phyloP scores from a whole-genome alignment of 441 rosid genomes.

The Syzygium malaccense region DNA sequence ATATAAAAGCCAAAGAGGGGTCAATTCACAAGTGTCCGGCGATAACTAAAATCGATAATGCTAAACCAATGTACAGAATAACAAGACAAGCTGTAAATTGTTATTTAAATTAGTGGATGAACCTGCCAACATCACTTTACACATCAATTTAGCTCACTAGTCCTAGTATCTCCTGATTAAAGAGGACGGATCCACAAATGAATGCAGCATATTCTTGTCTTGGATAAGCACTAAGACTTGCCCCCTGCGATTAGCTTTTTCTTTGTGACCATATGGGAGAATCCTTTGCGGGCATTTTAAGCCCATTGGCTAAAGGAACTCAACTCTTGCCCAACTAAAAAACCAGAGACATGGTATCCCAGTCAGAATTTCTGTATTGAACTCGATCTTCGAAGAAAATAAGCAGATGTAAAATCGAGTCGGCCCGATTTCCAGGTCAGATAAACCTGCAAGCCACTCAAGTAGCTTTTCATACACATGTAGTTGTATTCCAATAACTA shows the following conservation, averaged over 20 bases:
- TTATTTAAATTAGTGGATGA: not conserved
- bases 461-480: not conserved
- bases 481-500: not conserved
- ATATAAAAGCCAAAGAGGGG: not conserved
- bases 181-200: not conserved
- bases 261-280: not conserved
- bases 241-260: not conserved
- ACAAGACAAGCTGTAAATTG: not conserved
- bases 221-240: not conserved
- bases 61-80: not conserved
- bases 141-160: not conserved
- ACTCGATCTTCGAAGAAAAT: not conserved
- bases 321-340: not conserved
- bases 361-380: not conserved
- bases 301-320: not conserved
- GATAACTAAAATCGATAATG: not conserved
- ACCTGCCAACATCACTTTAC: not conserved
- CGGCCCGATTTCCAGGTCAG: not conserved
- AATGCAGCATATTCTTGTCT: not conserved
- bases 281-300: not conserved
- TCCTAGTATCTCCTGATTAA: not conserved
- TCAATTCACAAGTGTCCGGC: not conserved
- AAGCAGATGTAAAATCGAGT: not conserved
- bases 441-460: not conserved
- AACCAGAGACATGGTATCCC: not conserved